A percentile compares a stretch with the other conserved stretches of the same genome.
Conservation (phyloP, 2,329 filamentous ascomycete genomes). For the Xylariaceae sp. region DNA sequence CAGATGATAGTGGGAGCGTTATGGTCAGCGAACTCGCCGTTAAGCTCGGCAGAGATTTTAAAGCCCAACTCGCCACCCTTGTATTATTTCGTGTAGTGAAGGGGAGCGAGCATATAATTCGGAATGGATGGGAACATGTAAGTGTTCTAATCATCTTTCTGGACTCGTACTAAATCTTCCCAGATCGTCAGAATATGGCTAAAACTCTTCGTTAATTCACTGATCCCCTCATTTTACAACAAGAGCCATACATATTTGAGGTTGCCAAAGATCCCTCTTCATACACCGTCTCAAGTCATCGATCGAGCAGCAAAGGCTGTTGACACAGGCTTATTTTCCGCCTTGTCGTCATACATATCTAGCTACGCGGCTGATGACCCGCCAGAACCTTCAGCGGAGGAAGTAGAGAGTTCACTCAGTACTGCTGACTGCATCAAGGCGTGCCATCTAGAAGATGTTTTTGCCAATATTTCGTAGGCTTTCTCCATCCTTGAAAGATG, state of each 20-base stretch:
- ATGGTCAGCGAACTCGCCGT: constrained; percentile 99
- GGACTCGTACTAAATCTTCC: constrained; percentile 45
- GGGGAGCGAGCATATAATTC: constrained; percentile 79
- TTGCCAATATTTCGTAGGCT: constrained; percentile 79
- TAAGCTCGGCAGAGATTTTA: constrained; percentile 90
- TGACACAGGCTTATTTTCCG: constrained; percentile 88
- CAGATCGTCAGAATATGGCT: constrained; percentile 90
- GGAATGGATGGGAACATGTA: constrained; percentile 79
- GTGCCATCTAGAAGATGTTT: constrained; percentile 82
- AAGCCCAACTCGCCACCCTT: constrained; percentile 90
- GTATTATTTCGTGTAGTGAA: constrained; percentile 93
- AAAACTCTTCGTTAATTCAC: constrained; percentile 94
- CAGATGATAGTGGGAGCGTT: constrained; percentile 75
- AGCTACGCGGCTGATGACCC: constrained; percentile 98
- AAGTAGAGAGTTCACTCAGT: constrained; percentile 92
- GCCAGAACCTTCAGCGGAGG: constrained; percentile 95
- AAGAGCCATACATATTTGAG: constrained; percentile 67
- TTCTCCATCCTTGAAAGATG: neutral
- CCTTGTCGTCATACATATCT: constrained; percentile 96
- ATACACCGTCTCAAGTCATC: constrained; percentile 89
- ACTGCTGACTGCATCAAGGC: constrained; percentile 93
- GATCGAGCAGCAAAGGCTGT: constrained; percentile 79
- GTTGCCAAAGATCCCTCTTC: constrained; percentile 83
- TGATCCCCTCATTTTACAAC: constrained; percentile 81
- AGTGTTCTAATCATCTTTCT: constrained; percentile 42